phyloP scores from a whole-genome alignment of 345 rosid species.

The Pistacia vera region DNA sequence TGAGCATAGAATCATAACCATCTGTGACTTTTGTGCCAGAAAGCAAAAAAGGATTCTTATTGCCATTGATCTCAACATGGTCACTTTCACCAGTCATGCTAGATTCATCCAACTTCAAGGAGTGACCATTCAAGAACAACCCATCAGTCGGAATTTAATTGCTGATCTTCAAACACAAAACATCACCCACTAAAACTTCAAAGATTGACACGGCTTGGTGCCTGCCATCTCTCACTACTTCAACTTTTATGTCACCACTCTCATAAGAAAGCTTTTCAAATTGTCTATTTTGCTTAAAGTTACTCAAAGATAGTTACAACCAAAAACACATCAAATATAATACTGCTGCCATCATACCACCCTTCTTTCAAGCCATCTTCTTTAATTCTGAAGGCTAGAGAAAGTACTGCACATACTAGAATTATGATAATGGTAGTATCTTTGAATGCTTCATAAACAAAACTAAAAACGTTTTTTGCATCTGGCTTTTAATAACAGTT shows the following conservation, averaged over 20 bases:
- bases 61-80: neutral
- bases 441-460: too few relatives aligned
- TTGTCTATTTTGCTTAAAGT: neutral
- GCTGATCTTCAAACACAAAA: conserved; percentile 23
- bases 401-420: too few relatives aligned
- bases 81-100: conserved; percentile 16
- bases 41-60: too few relatives aligned
- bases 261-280: neutral
- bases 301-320: neutral
- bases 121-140: conserved; percentile 3
- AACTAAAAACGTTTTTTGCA: too few relatives aligned
- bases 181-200: conserved; percentile 30
- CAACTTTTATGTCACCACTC: conserved; percentile 6
- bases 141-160: conserved; percentile 29
- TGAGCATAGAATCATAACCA: too few relatives aligned
- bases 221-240: conserved; percentile 20
- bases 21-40: too few relatives aligned
- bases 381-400: too few relatives aligned
- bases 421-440: too few relatives aligned
- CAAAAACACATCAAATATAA: too few relatives aligned
- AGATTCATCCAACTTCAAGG: neutral
- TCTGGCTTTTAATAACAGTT: too few relatives aligned
- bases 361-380: too few relatives aligned
- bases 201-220: neutral
- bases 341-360: too few relatives aligned